Evolutionary conservation across 108 stramenopile genomes (phyloP).

Genomic region (Pseudonitzschia delicatissima): DNA sequence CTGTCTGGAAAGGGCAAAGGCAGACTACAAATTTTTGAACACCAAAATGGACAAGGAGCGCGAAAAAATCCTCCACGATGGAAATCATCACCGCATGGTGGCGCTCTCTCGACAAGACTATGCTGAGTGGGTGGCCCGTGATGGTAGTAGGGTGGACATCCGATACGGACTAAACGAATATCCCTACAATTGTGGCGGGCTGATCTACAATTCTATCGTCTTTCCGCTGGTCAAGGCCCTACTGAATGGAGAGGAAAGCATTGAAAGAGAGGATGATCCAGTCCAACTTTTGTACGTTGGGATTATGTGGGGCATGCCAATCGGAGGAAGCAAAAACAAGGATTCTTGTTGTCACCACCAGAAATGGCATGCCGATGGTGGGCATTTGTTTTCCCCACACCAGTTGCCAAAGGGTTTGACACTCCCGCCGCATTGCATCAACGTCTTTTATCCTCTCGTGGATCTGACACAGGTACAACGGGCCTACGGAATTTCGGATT

Average conservation of each 20-base stretch:
- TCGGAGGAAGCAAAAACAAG: not conserved
- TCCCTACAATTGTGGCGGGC: constrained; percentile 18
- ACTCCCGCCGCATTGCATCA: constrained; percentile 28
- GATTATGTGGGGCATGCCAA: constrained; percentile 24
- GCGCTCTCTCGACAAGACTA: constrained; percentile 4
- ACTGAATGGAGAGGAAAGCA: constrained; percentile 1
- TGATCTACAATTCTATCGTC: constrained; percentile 29
- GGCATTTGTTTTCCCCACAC: constrained; percentile 10
- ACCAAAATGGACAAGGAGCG: not conserved
- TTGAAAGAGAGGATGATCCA: not conserved
- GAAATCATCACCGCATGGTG: not conserved
- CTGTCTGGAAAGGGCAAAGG: constrained; percentile 1
- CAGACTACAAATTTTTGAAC: constrained; percentile 12
- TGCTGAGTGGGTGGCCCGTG: constrained; percentile 19
- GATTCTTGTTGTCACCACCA: not conserved
- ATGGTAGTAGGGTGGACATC: constrained; percentile 21
- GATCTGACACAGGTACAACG: constrained; percentile 14
- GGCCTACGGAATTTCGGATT: constrained; percentile 16
- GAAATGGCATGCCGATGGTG: constrained; percentile 28
- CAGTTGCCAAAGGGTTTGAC: not conserved
- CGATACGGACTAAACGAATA: constrained; percentile 18
- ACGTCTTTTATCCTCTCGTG: constrained; percentile 29
- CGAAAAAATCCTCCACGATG: not conserved
- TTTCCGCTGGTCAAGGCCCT: constrained; percentile 25
- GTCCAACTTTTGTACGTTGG: constrained; percentile 25